A percentile compares a stretch with the other conserved stretches of the same genome.
These are phyloP conservation scores for Glycyrrhiza uralensis DNA, from an alignment of 306 rosid species.

Conservation along the genomic window DNA sequence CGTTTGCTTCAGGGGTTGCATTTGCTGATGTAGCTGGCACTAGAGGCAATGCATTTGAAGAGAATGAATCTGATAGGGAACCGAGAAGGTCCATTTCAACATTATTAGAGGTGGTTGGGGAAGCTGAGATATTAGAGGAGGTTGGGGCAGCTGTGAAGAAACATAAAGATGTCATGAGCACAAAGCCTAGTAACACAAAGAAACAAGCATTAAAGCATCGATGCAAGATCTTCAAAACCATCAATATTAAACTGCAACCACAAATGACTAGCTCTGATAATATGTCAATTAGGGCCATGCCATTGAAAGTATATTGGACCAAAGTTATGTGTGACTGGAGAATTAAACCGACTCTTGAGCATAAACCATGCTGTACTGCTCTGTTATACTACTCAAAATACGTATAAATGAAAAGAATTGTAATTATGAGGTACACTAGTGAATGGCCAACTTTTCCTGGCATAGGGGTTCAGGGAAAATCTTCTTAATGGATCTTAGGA, in stretches of 20 bases:
- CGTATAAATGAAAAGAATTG: neutral
- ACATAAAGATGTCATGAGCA: constrained; percentile 24
- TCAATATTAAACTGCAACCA: neutral
- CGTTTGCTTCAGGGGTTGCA: constrained; percentile 41
- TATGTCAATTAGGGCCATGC: constrained; percentile 11
- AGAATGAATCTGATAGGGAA: constrained; percentile 69
- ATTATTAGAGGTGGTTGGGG: constrained; percentile 49
- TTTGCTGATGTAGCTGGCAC: constrained; percentile 56
- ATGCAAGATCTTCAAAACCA: constrained; percentile 14
- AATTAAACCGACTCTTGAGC: neutral
- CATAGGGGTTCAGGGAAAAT: neutral
- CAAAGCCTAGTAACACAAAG: neutral
- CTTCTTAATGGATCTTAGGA: neutral
- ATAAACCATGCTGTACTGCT: neutral
- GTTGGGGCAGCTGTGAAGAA: constrained; percentile 55
- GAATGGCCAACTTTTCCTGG: neutral
- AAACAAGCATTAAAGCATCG: neutral
- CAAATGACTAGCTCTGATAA: neutral
- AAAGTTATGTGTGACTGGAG: neutral
- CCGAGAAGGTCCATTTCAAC: constrained; percentile 78
- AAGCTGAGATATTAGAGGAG: constrained; percentile 59
- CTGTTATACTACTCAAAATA: neutral
- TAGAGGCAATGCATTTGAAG: constrained; percentile 63
- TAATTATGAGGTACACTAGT: neutral
- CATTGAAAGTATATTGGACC: constrained; percentile 1